Evolutionary conservation across 306 rosid genomes (phyloP).

Genomic region (Quercus alba): DNA sequence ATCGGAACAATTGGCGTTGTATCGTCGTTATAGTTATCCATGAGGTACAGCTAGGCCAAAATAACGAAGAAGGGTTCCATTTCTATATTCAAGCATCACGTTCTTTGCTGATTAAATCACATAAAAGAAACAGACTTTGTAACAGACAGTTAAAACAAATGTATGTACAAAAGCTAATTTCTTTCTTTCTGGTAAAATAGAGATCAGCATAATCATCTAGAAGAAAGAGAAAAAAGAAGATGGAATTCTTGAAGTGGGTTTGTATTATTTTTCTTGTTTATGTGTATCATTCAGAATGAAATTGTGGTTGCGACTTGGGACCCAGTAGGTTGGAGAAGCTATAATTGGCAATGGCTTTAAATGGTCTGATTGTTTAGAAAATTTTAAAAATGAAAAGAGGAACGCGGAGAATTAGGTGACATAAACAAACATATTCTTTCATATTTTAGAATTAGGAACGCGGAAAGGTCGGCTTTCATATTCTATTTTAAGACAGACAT

Average conservation of each 20-base stretch:
- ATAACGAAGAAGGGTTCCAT: constrained; percentile 32
- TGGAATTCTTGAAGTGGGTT: not conserved
- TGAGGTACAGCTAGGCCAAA: constrained; percentile 20
- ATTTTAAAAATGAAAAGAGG: too few relatives aligned
- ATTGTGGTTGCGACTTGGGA: too few relatives aligned
- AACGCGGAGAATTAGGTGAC: not conserved
- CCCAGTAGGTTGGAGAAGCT: not conserved
- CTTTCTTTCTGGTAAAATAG: not conserved
- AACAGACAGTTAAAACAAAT: not conserved
- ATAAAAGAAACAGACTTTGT: not conserved
- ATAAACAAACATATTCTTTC: too few relatives aligned
- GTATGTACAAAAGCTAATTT: not conserved
- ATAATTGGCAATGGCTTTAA: not conserved
- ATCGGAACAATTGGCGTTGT: constrained; percentile 14
- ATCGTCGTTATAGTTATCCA: constrained; percentile 23
- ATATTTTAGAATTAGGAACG: too few relatives aligned
- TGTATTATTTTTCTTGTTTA: too few relatives aligned
- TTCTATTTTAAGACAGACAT: not conserved
- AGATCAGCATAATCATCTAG: not conserved
- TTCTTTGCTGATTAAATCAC: not conserved
- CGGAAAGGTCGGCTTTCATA: not conserved
- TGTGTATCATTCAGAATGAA: too few relatives aligned
- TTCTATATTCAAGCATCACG: constrained; percentile 4
- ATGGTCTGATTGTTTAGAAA: not conserved
- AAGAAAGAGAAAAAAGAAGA: not conserved